phyloP scores from a whole-genome alignment of 495 filamentous ascomycete species.

The Aspergillus indologenus region DNA sequence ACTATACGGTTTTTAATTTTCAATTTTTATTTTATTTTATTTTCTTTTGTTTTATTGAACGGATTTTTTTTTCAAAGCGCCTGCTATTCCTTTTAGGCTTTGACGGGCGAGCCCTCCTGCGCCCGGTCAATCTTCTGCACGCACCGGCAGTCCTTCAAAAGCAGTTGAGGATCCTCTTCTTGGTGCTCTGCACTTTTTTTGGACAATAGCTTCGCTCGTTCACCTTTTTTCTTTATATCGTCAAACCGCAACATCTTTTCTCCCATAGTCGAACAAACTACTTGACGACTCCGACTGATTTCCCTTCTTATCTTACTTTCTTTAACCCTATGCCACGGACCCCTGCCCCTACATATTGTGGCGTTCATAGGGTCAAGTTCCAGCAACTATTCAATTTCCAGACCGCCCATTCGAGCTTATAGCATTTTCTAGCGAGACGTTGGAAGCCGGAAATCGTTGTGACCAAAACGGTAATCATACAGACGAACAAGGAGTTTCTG shows the following conservation, averaged over 20 bases:
- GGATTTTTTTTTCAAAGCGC: no score
- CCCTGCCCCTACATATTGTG: not conserved
- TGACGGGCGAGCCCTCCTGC: not conserved
- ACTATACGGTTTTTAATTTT: not conserved
- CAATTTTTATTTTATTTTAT: not conserved
- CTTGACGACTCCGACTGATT: not conserved
- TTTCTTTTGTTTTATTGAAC: no score
- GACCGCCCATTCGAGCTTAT: not conserved
- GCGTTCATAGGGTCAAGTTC: not conserved
- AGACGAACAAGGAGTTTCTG: not conserved
- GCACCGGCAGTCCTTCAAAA: not conserved
- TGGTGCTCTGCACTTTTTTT: not conserved
- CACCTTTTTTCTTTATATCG: not conserved
- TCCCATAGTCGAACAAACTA: not conserved
- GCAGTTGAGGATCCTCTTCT: not conserved
- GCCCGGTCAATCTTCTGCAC: not conserved
- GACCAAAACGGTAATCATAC: conserved; percentile 5
- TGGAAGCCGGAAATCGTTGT: not conserved
- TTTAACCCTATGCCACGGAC: not conserved
- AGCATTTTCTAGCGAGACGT: not conserved
- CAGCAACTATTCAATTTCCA: not conserved
- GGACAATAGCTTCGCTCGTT: not conserved
- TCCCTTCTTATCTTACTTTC: not conserved
- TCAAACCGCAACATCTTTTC: not conserved
- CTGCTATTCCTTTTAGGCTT: not conserved